phyloP scores from a whole-genome alignment of 306 rosid species.

The Astragalus glycyphyllos region DNA sequence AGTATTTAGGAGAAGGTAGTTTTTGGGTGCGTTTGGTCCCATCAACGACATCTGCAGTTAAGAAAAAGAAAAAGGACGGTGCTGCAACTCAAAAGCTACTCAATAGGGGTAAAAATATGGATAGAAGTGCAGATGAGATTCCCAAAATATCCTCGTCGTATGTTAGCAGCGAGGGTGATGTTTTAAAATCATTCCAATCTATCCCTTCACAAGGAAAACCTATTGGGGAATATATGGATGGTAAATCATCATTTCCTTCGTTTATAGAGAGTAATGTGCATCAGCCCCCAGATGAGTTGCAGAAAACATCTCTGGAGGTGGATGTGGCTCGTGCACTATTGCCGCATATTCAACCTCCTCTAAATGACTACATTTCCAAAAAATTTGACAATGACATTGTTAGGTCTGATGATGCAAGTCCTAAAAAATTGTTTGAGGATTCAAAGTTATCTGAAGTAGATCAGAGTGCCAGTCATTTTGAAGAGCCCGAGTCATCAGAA shows the following conservation, averaged over 20 bases:
- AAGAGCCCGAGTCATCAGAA: constrained; percentile 43
- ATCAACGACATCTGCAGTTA: constrained; percentile 24
- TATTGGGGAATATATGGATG: not conserved
- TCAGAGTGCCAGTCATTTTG: constrained; percentile 23
- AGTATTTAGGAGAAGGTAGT: constrained; percentile 33
- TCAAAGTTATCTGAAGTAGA: constrained; percentile 47
- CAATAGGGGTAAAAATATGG: constrained; percentile 35
- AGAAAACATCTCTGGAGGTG: constrained; percentile 15
- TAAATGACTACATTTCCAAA: constrained; percentile 29
- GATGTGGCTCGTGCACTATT: constrained; percentile 40
- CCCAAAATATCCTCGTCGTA: too few relatives aligned
- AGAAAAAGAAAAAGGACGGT: constrained; percentile 31
- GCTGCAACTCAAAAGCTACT: constrained; percentile 39
- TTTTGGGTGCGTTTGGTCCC: constrained; percentile 23
- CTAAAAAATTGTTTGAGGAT: constrained; percentile 22
- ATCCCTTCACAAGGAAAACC: constrained; percentile 33
- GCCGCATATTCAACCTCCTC: constrained; percentile 35
- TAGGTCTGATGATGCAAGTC: constrained; percentile 42
- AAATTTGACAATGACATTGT: not conserved
- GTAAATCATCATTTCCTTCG: too few relatives aligned
- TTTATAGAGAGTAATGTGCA: too few relatives aligned
- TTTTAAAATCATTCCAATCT: constrained; percentile 38
- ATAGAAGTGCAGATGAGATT: constrained; percentile 14
- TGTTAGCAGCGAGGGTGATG: constrained; percentile 6
- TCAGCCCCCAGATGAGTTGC: too few relatives aligned